Evolutionary conservation across 371 early-diverging fungal genomes (phyloP).

Genomic region (Mucor velutinosus): DNA sequence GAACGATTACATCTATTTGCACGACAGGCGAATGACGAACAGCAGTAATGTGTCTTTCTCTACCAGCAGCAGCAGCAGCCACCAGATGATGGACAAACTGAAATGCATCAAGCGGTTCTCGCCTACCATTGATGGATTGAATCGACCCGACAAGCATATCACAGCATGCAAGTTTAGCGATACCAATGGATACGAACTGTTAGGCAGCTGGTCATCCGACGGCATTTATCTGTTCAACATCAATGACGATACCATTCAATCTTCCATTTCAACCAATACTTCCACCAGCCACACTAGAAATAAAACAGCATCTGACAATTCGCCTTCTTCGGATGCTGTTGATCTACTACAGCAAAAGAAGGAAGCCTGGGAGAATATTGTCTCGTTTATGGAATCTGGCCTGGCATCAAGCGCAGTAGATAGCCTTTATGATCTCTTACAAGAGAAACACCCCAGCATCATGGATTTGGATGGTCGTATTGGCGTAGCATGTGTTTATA

Average conservation of each 20-base stretch:
- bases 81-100: constrained; percentile 5
- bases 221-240: constrained; percentile 65
- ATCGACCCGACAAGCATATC: constrained; percentile 29
- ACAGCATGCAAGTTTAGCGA: constrained; percentile 50
- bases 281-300: not conserved
- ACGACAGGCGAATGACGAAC: constrained; percentile 66
- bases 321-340: not conserved
- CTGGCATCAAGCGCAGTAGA: not conserved
- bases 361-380: not conserved
- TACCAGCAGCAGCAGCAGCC: not conserved
- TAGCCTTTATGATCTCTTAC: not conserved
- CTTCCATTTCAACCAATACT: not conserved
- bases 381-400: not conserved
- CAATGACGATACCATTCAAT: constrained; percentile 27
- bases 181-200: constrained; percentile 48
- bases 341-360: not conserved
- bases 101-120: constrained; percentile 41
- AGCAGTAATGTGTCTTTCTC: too few species aligned
- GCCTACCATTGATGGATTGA: constrained; percentile 10
- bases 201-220: constrained; percentile 68
- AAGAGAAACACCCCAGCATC: not conserved
- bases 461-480: not conserved
- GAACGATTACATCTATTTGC: constrained; percentile 59
- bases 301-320: not conserved
- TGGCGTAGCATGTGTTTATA: not conserved